These are phyloP conservation scores for Yarrowia divulgata DNA, from an alignment of 805 yeast genomes.

Conservation along the genomic window DNA sequence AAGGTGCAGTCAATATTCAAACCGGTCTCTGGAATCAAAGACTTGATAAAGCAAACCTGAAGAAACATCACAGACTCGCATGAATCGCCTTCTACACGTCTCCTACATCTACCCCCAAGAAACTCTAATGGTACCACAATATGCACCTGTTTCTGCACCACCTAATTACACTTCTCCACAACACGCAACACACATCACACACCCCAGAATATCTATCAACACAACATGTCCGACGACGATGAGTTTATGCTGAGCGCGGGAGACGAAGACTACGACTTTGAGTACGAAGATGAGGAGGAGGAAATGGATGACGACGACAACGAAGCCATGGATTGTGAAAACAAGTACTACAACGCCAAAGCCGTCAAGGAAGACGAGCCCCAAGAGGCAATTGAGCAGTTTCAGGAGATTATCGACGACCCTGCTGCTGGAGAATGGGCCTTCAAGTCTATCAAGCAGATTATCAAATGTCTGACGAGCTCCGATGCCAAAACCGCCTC, in stretches of 20 bases:
- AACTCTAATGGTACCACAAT: not conserved
- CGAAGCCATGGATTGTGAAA: slow-evolving; percentile 44
- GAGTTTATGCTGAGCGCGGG: slow-evolving; percentile 53
- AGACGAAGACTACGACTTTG: slow-evolving; percentile 53
- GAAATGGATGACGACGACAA: slow-evolving; percentile 46
- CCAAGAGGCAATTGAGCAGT: slow-evolving; percentile 48
- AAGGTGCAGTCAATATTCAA: too few species aligned
- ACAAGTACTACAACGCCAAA: slow-evolving; percentile 53
- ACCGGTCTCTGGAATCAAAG: too few species aligned
- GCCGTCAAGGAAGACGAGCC: slow-evolving; percentile 50
- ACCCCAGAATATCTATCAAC: not conserved
- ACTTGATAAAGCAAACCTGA: too few species aligned
- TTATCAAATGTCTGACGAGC: slow-evolving; percentile 48
- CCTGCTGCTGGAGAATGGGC: slow-evolving; percentile 48
- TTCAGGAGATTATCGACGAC: slow-evolving; percentile 46
- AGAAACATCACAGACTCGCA: too few species aligned
- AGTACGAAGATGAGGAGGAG: slow-evolving; percentile 52
- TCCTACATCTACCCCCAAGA: not conserved
- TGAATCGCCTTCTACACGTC: too few species aligned
- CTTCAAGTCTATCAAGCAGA: slow-evolving; percentile 51
- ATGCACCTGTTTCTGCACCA: slow-evolving; percentile 24
- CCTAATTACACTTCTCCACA: slow-evolving; percentile 33
- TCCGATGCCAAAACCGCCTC: not conserved
- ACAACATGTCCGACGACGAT: slow-evolving; percentile 51
- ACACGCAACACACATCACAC: slow-evolving; percentile 2